Evolutionary conservation across 352 stramenopile genomes (phyloP).

Genomic region (Phytophthora citricola): DNA sequence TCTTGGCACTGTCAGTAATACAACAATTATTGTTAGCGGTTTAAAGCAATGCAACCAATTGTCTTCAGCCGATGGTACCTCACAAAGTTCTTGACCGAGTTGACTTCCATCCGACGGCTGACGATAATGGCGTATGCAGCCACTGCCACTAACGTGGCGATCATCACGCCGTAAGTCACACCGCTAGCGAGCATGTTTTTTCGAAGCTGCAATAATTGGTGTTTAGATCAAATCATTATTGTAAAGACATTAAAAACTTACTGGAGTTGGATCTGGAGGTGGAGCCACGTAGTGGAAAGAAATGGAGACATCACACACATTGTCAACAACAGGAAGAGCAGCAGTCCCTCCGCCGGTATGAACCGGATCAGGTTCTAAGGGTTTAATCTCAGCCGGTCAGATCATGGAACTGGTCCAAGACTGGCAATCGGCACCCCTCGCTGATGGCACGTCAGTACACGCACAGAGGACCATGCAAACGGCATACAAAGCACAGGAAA

Average conservation of each 20-base stretch:
- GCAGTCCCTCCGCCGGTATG: slow-evolving; percentile 69
- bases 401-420: slow-evolving; percentile 57
- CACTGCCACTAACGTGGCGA: slow-evolving; percentile 66
- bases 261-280: not conserved
- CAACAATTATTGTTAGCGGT: not conserved
- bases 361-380: slow-evolving; percentile 74
- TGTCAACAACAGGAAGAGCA: slow-evolving; percentile 43
- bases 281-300: not conserved
- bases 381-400: slow-evolving; percentile 65
- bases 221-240: no score
- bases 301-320: slow-evolving; percentile 11
- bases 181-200: slow-evolving; percentile 52
- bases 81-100: slow-evolving; percentile 67
- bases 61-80: slow-evolving; percentile 34
- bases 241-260: not conserved
- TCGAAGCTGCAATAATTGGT: not conserved
- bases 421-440: slow-evolving; percentile 63
- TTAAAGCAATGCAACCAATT: no score
- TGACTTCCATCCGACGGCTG: slow-evolving; percentile 61
- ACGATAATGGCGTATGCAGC: slow-evolving; percentile 70
- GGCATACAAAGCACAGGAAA: no score
- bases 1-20: slow-evolving; percentile 56
- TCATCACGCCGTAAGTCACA: slow-evolving; percentile 64
- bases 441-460: slow-evolving; percentile 54
- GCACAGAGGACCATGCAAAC: slow-evolving; percentile 2